Conservation (phyloP, 352 stramenopile genomes). For the Phytophthora pseudosyringae region DNA sequence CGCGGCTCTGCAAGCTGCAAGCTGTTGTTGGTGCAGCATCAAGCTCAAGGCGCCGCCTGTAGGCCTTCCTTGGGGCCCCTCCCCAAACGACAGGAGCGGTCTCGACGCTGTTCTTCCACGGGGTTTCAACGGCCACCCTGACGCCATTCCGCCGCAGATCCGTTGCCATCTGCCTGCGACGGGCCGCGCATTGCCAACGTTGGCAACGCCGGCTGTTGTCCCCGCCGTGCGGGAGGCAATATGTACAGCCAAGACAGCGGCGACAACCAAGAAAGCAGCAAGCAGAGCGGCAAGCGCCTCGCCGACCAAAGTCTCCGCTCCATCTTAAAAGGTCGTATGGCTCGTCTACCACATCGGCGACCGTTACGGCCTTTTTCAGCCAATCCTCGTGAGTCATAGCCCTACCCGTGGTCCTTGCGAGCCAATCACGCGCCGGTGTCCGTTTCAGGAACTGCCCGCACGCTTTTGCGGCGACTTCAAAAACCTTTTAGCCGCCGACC, state of each 20-base stretch:
- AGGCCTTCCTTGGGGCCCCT: not conserved
- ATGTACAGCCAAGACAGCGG: not conserved
- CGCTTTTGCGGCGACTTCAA: constrained; percentile 24
- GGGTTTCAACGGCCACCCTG: constrained; percentile 20
- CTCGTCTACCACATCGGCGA: constrained; percentile 6
- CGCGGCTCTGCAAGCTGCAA: too few relatives aligned
- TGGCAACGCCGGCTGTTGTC: constrained; percentile 7
- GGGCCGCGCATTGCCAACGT: constrained; percentile 16
- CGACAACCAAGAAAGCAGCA: not conserved
- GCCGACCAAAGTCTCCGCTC: constrained; percentile 4
- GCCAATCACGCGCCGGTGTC: constrained; percentile 18
- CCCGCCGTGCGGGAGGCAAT: not conserved
- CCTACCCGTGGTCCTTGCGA: not conserved
- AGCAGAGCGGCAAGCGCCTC: not conserved
- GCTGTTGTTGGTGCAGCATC: too few relatives aligned
- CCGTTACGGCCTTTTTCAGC: constrained; percentile 28
- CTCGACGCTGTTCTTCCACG: constrained; percentile 21
- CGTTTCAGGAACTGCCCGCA: constrained; percentile 16
- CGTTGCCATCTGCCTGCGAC: constrained; percentile 9
- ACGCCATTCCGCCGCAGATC: constrained; percentile 8
- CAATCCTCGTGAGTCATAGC: not conserved
- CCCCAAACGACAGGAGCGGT: not conserved
- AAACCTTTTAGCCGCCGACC: constrained; percentile 15
- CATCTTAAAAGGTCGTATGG: constrained; percentile 27
- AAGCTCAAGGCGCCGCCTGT: too few relatives aligned